These are phyloP conservation scores for Phoma herbarum DNA, from an alignment of 2,329 filamentous ascomycete genomes.

Conservation along the genomic window DNA sequence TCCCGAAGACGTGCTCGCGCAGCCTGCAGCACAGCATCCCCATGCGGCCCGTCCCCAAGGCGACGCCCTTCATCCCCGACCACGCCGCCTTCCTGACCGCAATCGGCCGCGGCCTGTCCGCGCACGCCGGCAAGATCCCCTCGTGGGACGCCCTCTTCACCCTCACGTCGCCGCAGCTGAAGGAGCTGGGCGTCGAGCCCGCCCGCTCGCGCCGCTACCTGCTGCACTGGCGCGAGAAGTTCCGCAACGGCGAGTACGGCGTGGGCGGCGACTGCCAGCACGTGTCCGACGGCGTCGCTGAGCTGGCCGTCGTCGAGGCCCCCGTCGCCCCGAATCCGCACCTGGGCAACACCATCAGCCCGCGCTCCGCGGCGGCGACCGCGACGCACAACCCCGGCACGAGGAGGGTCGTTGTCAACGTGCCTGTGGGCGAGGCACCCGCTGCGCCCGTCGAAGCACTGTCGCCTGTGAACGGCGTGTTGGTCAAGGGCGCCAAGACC, in stretches of 20 bases:
- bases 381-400: conserved; percentile 64
- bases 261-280: conserved; percentile 82
- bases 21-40: conserved; percentile 53
- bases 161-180: conserved; percentile 77
- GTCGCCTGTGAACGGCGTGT: conserved; percentile 69
- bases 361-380: conserved; percentile 53
- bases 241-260: conserved; percentile 78
- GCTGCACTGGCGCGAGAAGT: conserved; percentile 86
- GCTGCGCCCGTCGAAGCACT: conserved; percentile 53
- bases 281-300: conserved; percentile 68
- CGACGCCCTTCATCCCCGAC: conserved; percentile 87
- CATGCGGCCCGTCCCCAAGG: conserved; percentile 65
- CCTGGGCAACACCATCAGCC: conserved; percentile 34
- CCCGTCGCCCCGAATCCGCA: conserved; percentile 49
- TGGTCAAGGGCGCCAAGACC: conserved; percentile 71
- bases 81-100: conserved; percentile 85
- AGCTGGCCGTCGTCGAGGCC: conserved; percentile 67
- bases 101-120: conserved; percentile 85
- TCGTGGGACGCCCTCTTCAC: conserved; percentile 92
- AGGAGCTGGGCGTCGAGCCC: conserved; percentile 84
- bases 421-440: conserved; percentile 53
- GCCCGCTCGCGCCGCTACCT: conserved; percentile 84
- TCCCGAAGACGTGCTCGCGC: conserved; percentile 44
- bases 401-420: conserved; percentile 68
- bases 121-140: conserved; percentile 85